Evolutionary conservation across 306 rosid species (phyloP).

Genomic region (Datisca glomerata): DNA sequence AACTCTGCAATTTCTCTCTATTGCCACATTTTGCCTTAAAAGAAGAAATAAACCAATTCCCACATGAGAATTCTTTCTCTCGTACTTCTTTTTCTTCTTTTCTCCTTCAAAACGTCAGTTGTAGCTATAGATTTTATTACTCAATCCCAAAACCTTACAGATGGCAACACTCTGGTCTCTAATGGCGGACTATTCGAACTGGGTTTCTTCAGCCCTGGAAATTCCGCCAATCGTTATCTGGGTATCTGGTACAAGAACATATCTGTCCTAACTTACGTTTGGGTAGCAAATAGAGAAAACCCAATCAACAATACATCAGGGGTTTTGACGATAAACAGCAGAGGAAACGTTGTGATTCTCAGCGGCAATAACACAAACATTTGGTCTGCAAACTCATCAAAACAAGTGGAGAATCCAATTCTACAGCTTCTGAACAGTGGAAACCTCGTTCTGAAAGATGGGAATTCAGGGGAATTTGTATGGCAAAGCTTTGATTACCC

Average conservation of each 20-base stretch:
- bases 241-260: constrained; percentile 41
- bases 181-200: constrained; percentile 25
- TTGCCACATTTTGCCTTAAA: no score
- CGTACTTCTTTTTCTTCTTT: neutral
- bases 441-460: constrained; percentile 30
- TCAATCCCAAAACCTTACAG: constrained; percentile 20
- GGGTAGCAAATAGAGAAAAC: constrained; percentile 46
- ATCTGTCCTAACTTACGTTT: constrained; percentile 24
- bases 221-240: constrained; percentile 20
- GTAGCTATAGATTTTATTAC: constrained; percentile 22
- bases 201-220: constrained; percentile 48
- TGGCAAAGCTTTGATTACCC: no score
- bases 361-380: constrained; percentile 7
- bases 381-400: constrained; percentile 24
- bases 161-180: constrained; percentile 28
- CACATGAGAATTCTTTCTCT: constrained; percentile 5
- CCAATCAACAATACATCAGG: constrained; percentile 32
- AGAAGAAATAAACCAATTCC: neutral
- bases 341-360: constrained; percentile 13
- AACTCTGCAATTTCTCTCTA: no score
- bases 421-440: constrained; percentile 35
- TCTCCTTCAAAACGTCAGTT: constrained; percentile 4
- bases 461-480: constrained; percentile 11
- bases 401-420: constrained; percentile 12
- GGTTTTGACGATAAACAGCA: constrained; percentile 11